Evolutionary conservation across 768 basidiomycete species (phyloP).

Genomic region (Lentinus brumalis): DNA sequence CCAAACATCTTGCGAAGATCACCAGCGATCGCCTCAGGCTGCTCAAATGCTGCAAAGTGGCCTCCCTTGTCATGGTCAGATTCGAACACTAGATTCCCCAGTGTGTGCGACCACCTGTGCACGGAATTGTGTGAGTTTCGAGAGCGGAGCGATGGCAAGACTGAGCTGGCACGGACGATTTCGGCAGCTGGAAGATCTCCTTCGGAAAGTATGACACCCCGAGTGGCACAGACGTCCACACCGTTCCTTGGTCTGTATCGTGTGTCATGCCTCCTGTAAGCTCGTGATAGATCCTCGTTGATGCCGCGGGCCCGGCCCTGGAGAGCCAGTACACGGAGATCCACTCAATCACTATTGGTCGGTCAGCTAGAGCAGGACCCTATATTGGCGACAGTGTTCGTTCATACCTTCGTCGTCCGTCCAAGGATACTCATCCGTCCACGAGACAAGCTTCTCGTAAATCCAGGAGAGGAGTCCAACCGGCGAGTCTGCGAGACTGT

Average conservation of each 20-base stretch:
- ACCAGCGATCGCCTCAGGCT: slow-evolving; percentile 46
- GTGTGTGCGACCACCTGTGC: slow-evolving; percentile 44
- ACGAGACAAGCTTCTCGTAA: slow-evolving; percentile 35
- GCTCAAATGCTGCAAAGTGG: slow-evolving; percentile 60
- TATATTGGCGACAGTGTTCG: background rate
- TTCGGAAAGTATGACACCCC: slow-evolving; percentile 35
- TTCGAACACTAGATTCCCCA: slow-evolving; percentile 48
- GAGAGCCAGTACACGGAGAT: slow-evolving; percentile 42
- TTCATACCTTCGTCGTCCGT: slow-evolving; percentile 53
- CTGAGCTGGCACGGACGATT: slow-evolving; percentile 17
- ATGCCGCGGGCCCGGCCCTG: slow-evolving; percentile 33
- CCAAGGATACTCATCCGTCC: slow-evolving; percentile 55
- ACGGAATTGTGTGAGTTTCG: background rate
- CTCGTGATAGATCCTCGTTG: slow-evolving; percentile 37
- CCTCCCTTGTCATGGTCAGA: slow-evolving; percentile 52
- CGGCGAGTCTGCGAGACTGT: slow-evolving; percentile 58
- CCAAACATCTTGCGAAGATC: slow-evolving; percentile 62
- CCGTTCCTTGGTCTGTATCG: background rate
- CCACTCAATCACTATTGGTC: slow-evolving; percentile 36
- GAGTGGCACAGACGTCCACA: slow-evolving; percentile 26
- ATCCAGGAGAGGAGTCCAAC: slow-evolving; percentile 45
- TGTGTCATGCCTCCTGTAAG: slow-evolving; percentile 3
- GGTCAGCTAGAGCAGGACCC: background rate
- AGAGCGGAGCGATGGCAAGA: background rate
- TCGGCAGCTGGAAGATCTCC: slow-evolving; percentile 25